A percentile compares a stretch with the other conserved stretches of the same genome.
Conservation (phyloP, 225 moss, liverwort and hornwort genomes). For the Sphagnum contortum region DNA sequence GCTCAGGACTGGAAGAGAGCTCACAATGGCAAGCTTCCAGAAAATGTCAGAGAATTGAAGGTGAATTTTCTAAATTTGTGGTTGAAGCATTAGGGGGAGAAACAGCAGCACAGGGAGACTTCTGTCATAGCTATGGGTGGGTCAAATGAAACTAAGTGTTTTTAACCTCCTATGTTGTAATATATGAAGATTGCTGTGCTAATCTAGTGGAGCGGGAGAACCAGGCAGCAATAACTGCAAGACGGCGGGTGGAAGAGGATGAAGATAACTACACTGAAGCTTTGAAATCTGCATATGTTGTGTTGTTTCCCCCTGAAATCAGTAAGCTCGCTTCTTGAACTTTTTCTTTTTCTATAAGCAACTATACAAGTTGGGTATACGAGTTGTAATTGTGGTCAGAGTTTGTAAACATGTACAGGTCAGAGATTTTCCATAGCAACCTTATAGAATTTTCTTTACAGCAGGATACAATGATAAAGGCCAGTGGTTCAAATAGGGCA, state of each 20-base stretch:
- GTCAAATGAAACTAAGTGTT: background rate
- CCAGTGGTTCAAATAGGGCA: no score
- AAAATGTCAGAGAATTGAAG: slow-evolving; percentile 73
- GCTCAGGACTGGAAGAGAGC: slow-evolving; percentile 73
- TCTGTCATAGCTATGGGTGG: background rate
- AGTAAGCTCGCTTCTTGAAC: slow-evolving; percentile 31
- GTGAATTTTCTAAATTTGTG: slow-evolving; percentile 14
- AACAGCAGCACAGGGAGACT: background rate
- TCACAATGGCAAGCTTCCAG: slow-evolving; percentile 74
- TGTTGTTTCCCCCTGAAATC: slow-evolving; percentile 77
- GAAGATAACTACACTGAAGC: slow-evolving; percentile 96
- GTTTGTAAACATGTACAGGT: no score
- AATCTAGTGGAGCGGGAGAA: slow-evolving; percentile 5
- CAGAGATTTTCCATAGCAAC: no score
- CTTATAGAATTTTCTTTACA: no score
- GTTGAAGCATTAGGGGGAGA: background rate
- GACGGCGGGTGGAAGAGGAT: slow-evolving; percentile 51
- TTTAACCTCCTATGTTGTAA: background rate
- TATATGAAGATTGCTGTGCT: slow-evolving; percentile 4
- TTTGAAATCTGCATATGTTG: slow-evolving; percentile 70
- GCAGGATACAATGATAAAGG: no score
- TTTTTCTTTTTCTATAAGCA: no score
- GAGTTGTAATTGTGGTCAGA: no score
- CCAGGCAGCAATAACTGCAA: slow-evolving; percentile 74
- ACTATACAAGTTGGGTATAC: no score